These are phyloP conservation scores for Pseudocercospora eumusae DNA, from an alignment of 2,329 filamentous ascomycete genomes.

Conservation along the genomic window DNA sequence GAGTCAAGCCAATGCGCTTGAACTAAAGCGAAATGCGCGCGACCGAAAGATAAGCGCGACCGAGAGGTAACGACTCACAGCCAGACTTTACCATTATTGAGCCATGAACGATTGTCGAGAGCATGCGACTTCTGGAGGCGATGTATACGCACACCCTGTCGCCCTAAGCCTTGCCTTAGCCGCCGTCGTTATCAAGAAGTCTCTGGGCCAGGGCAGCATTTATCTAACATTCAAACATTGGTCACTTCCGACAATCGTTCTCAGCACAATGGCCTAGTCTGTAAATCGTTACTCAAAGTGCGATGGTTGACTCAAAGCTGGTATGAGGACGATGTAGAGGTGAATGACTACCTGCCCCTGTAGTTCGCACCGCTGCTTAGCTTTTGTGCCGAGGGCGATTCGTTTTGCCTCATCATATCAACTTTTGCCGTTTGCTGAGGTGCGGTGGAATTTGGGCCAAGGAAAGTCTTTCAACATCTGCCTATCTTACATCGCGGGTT, in stretches of 20 bases:
- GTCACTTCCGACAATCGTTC: not conserved
- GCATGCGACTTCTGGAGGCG: not conserved
- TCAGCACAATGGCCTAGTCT: not conserved
- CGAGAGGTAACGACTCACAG: too few species aligned
- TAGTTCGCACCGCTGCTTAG: too few species aligned
- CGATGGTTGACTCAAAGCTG: not conserved
- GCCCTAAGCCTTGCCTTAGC: too few species aligned
- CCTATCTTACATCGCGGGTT: not conserved
- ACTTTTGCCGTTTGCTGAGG: too few species aligned
- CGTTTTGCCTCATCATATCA: not conserved
- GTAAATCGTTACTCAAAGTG: not conserved
- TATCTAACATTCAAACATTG: too few species aligned
- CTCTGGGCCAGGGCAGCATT: too few species aligned
- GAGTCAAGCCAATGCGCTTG: too few species aligned
- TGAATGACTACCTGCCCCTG: too few species aligned
- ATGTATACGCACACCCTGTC: not conserved
- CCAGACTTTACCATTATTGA: not conserved
- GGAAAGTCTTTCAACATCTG: not conserved
- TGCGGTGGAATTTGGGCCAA: too few species aligned
- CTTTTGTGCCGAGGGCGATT: not conserved
- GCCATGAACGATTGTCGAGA: not conserved
- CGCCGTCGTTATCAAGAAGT: too few species aligned
- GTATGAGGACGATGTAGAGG: not conserved
- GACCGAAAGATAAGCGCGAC: too few species aligned
- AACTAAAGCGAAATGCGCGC: too few species aligned